phyloP scores from a whole-genome alignment of 768 basidiomycete genomes.

The Boletus tomentosulus region DNA sequence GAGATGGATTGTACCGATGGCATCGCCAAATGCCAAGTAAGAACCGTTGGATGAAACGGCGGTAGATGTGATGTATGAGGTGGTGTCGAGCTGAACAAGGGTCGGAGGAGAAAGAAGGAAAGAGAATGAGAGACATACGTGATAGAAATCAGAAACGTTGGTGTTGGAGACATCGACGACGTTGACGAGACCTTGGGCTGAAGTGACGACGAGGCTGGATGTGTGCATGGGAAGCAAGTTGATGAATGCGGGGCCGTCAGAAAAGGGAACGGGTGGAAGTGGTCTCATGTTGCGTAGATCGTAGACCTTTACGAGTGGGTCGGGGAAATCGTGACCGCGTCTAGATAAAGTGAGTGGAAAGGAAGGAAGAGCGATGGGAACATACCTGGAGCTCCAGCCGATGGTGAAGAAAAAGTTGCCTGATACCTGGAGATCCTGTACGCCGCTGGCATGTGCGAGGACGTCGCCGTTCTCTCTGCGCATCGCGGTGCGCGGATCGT shows the following conservation, averaged over 20 bases:
- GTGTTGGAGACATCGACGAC: conserved; percentile 75
- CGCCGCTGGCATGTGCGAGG: conserved; percentile 76
- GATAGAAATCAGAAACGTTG: conserved; percentile 72
- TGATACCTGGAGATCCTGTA: conserved; percentile 75
- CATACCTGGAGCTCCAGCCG: conserved; percentile 79
- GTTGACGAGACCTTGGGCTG: conserved; percentile 79
- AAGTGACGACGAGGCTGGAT: conserved; percentile 70
- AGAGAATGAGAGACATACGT: conserved; percentile 42
- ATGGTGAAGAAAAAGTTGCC: conserved; percentile 84
- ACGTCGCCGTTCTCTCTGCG: conserved; percentile 51
- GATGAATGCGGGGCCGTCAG: conserved; percentile 83
- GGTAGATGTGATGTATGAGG: conserved; percentile 73
- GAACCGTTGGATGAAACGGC: conserved; percentile 83
- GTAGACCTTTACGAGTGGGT: conserved; percentile 90
- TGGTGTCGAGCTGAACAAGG: conserved; percentile 48
- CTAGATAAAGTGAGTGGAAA: conserved; percentile 38
- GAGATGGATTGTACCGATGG: conserved; percentile 79
- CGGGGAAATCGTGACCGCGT: conserved; percentile 82
- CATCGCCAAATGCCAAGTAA: conserved; percentile 92
- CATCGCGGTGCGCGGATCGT: conserved; percentile 62
- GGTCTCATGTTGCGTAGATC: conserved; percentile 82
- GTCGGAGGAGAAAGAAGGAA: neutral
- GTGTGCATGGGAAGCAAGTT: conserved; percentile 73
- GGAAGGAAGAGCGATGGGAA: neutral
- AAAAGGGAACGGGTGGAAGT: conserved; percentile 82